Percentiles rank a stretch among this genome's conserved stretches.
Conservation (phyloP, 106 monocot species). For the Platanthera zijinensis region DNA sequence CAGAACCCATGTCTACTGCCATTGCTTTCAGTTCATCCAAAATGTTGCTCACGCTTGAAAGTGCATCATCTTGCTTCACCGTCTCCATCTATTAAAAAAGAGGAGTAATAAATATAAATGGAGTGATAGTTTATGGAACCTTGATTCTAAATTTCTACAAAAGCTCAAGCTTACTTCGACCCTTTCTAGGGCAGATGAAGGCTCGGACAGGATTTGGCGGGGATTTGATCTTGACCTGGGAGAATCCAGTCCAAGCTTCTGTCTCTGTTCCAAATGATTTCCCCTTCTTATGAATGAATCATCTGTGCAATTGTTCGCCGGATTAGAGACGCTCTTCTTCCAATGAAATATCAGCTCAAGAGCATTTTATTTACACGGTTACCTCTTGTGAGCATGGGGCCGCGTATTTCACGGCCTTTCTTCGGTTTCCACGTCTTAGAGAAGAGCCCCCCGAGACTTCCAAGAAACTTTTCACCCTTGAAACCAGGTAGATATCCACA, state of each 20-base stretch:
- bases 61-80: slow-evolving; percentile 53
- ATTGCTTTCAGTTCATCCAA: slow-evolving; percentile 53
- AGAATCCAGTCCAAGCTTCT: slow-evolving; percentile 42
- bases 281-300: slow-evolving; percentile 43
- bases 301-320: slow-evolving; percentile 17
- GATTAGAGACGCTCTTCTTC: not conserved
- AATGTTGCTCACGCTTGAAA: slow-evolving; percentile 51
- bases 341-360: not conserved
- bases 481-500: slow-evolving; percentile 2
- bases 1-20: slow-evolving; percentile 67
- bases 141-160: not conserved
- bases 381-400: slow-evolving; percentile 48
- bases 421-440: slow-evolving; percentile 79
- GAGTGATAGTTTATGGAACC: not conserved
- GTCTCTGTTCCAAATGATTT: slow-evolving; percentile 52
- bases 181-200: slow-evolving; percentile 27
- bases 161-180: slow-evolving; percentile 26
- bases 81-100: slow-evolving; percentile 38
- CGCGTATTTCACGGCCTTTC: slow-evolving; percentile 49
- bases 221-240: slow-evolving; percentile 17
- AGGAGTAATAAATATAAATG: not conserved
- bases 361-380: not conserved
- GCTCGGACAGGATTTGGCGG: slow-evolving; percentile 14
- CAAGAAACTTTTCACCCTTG: slow-evolving; percentile 77
- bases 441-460: slow-evolving; percentile 69